These are phyloP conservation scores for Syzygium aqueum DNA, from an alignment of 345 rosid species.

Conservation along the genomic window DNA sequence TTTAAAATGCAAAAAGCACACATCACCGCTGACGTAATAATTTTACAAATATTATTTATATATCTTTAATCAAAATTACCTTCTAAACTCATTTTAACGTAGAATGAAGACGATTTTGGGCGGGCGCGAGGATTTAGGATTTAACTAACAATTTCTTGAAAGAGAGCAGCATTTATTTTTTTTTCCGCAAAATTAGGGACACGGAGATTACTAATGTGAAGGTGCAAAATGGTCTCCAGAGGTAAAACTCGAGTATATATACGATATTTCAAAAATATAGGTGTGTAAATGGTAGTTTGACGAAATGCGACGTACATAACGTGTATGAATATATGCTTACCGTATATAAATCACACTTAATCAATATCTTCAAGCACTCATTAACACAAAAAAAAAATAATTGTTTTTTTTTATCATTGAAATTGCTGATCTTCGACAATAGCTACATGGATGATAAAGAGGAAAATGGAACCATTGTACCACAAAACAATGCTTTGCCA, in stretches of 20 bases:
- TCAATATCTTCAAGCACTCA: too few relatives aligned
- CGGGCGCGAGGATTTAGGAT: neutral
- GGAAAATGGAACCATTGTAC: neutral
- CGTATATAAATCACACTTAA: too few relatives aligned
- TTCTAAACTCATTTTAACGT: neutral
- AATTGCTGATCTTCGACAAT: too few relatives aligned
- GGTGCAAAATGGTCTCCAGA: neutral
- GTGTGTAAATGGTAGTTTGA: neutral
- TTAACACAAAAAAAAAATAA: too few relatives aligned
- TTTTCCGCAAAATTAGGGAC: neutral
- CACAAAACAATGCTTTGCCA: neutral
- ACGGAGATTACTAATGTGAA: neutral
- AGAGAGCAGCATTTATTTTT: neutral
- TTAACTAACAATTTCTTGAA: neutral
- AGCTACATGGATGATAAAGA: too few relatives aligned
- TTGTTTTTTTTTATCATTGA: too few relatives aligned
- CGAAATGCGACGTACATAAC: neutral
- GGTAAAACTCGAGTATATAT: neutral
- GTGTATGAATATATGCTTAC: too few relatives aligned
- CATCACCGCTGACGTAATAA: neutral
- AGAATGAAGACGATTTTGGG: too few relatives aligned
- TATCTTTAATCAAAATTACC: neutral
- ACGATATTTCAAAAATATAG: neutral
- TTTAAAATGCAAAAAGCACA: neutral
- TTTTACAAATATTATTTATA: neutral